Evolutionary conservation across 306 rosid species (phyloP).

Genomic region (Fagus crenata): DNA sequence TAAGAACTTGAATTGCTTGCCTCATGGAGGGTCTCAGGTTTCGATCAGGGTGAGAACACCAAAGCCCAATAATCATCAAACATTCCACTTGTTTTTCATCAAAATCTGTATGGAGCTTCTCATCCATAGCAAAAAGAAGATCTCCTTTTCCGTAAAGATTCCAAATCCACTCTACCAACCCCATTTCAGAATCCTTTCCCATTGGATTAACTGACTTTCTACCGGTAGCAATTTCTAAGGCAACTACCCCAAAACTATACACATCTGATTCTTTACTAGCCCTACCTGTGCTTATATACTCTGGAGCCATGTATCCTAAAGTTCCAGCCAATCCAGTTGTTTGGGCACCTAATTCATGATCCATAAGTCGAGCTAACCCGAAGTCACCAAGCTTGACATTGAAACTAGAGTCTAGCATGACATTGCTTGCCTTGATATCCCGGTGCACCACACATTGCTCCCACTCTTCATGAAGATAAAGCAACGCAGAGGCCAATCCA

Average conservation of each 20-base stretch:
- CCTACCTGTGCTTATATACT: conserved; percentile 34
- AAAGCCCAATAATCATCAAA: conserved; percentile 37
- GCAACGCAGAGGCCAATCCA: conserved; percentile 37
- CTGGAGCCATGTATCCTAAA: conserved; percentile 39
- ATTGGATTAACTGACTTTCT: conserved; percentile 18
- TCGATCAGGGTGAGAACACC: conserved; percentile 41
- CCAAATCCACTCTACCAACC: conserved; percentile 45
- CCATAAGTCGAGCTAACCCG: conserved; percentile 33
- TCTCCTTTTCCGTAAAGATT: conserved; percentile 36
- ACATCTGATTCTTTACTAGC: conserved; percentile 34
- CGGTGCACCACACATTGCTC: conserved; percentile 40
- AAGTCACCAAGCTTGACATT: conserved; percentile 43
- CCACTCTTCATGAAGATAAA: conserved; percentile 45
- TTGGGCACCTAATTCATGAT: conserved; percentile 35
- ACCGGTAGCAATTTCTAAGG: conserved; percentile 28
- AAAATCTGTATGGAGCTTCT: conserved; percentile 12
- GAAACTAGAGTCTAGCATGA: conserved; percentile 34
- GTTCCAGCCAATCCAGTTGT: conserved; percentile 38
- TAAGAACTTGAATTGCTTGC: conserved; percentile 32
- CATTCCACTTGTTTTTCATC: conserved; percentile 34
- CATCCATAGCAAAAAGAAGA: conserved; percentile 21
- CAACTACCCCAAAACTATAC: conserved; percentile 38
- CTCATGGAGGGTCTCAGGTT: conserved; percentile 30
- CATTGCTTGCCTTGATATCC: conserved; percentile 40
- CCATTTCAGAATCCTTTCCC: conserved; percentile 12